Evolutionary conservation across 345 rosid genomes (phyloP).

Genomic region (Euphorbia lathyris): DNA sequence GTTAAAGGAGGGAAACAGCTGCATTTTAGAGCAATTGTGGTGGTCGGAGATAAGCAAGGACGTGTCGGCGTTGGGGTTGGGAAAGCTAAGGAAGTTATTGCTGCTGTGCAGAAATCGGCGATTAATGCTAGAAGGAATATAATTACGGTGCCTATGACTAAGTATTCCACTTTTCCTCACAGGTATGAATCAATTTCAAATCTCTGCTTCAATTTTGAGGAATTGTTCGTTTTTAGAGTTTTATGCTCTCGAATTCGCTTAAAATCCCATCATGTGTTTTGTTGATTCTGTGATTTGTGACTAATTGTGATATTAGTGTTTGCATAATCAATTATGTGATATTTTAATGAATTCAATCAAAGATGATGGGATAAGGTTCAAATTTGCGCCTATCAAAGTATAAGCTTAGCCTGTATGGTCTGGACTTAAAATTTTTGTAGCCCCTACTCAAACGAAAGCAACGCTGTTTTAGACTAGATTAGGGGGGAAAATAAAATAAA

Average conservation of each 20-base stretch:
- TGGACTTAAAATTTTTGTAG: no score
- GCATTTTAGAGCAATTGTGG: constrained; percentile 75
- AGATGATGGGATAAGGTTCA: no score
- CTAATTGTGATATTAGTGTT: neutral
- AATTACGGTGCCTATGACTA: constrained; percentile 79
- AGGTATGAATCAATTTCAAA: constrained; percentile 38
- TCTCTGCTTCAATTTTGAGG: neutral
- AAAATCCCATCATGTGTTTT: neutral
- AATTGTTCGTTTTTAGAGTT: no score
- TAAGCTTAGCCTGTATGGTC: no score
- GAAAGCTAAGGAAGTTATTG: constrained; percentile 76
- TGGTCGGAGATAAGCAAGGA: constrained; percentile 82
- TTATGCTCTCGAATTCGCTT: neutral
- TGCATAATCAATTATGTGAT: no score
- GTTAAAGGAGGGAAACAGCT: constrained; percentile 91
- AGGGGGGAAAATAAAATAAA: no score
- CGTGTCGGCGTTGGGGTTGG: constrained; percentile 87
- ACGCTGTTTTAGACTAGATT: no score
- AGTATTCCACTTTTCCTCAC: constrained; percentile 82
- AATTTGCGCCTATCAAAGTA: no score
- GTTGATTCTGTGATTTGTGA: neutral
- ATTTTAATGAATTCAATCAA: no score
- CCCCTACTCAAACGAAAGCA: no score
- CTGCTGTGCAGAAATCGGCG: constrained; percentile 77
- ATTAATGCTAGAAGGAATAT: constrained; percentile 74